Evolutionary conservation across 2,329 filamentous ascomycete species (phyloP).

Genomic region (Pseudogymnoascus sp.): DNA sequence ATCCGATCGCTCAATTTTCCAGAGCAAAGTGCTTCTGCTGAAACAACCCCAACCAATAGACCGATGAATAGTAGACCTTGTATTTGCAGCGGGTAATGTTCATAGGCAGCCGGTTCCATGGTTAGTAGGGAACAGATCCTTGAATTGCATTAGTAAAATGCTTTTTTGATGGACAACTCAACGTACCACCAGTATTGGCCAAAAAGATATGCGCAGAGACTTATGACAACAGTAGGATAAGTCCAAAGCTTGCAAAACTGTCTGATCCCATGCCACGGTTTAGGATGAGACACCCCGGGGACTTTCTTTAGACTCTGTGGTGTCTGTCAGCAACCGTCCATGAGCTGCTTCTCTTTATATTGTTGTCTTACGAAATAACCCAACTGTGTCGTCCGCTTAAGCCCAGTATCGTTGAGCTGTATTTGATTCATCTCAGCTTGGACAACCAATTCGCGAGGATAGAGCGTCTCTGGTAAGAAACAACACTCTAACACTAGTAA

Average conservation of each 20-base stretch:
- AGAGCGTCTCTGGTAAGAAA: slow-evolving; percentile 48
- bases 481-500: slow-evolving; percentile 40
- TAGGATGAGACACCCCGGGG: slow-evolving; percentile 44
- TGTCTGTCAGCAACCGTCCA: slow-evolving; percentile 23
- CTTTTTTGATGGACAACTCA: neutral
- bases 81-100: slow-evolving; percentile 32
- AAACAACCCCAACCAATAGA: slow-evolving; percentile 42
- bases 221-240: slow-evolving; percentile 37
- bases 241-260: slow-evolving; percentile 41
- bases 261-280: slow-evolving; percentile 36
- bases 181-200: slow-evolving; percentile 48
- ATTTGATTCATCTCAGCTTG: neutral
- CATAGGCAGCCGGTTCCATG: slow-evolving; percentile 26
- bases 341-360: slow-evolving; percentile 20
- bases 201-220: slow-evolving; percentile 42
- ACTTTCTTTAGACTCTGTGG: slow-evolving; percentile 39
- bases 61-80: slow-evolving; percentile 46
- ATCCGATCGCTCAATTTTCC: slow-evolving; percentile 45
- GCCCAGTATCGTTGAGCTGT: neutral
- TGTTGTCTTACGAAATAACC: slow-evolving; percentile 27
- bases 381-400: slow-evolving; percentile 18
- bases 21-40: slow-evolving; percentile 44
- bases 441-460: slow-evolving; percentile 33
- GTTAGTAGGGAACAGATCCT: slow-evolving; percentile 13
- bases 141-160: slow-evolving; percentile 4